Evolutionary conservation across 371 early-diverging fungal species (phyloP).

Genomic region (Blyttiomyces sp.): DNA sequence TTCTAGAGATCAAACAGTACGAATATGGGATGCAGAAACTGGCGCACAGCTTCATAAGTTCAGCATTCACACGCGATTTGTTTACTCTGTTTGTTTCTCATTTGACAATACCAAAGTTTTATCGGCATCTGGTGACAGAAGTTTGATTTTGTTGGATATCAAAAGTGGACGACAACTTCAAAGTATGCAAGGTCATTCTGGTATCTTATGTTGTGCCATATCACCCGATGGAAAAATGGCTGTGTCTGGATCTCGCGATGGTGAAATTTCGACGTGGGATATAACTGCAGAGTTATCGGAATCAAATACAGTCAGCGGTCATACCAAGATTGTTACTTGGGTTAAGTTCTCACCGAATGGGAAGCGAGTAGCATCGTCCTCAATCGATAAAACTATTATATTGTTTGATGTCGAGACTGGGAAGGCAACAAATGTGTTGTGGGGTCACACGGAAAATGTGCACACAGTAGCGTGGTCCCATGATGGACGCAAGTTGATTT

Average conservation of each 20-base stretch:
- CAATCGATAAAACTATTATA: constrained; percentile 84
- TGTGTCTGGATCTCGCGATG: constrained; percentile 81
- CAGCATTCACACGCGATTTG: constrained; percentile 62
- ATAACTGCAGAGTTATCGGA: no score
- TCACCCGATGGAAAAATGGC: constrained; percentile 70
- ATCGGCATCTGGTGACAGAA: constrained; percentile 3
- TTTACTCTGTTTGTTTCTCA: constrained; percentile 58
- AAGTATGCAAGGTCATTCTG: constrained; percentile 14
- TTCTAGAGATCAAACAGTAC: constrained; percentile 85
- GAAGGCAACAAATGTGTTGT: constrained; percentile 59
- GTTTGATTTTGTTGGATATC: constrained; percentile 20
- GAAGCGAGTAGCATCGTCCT: constrained; percentile 72
- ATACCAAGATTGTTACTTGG: constrained; percentile 46
- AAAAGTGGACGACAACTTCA: neutral
- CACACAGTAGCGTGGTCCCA: no score
- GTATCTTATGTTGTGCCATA: constrained; percentile 33
- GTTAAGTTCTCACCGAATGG: constrained; percentile 57
- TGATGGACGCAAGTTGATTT: no score
- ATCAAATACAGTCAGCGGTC: no score
- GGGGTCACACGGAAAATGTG: no score
- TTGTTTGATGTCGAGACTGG: constrained; percentile 73
- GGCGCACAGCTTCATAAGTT: constrained; percentile 41
- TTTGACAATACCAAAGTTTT: constrained; percentile 1
- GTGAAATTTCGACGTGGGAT: constrained; percentile 75
- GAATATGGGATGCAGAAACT: constrained; percentile 82